Conservation (phyloP, 768 basidiomycete genomes). For the Termitomyces sp. region DNA sequence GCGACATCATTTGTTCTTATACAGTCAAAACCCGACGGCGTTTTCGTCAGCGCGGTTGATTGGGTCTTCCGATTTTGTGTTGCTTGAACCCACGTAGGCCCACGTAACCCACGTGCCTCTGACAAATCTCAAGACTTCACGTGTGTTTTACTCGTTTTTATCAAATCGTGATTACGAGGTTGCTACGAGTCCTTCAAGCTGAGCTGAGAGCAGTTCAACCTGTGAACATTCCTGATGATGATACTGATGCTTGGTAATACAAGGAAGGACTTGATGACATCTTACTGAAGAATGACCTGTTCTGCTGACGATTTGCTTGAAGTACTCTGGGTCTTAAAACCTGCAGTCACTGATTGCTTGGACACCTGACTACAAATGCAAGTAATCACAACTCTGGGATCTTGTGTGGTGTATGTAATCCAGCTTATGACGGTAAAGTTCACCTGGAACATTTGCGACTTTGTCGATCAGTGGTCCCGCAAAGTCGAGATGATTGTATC, state of each 20-base stretch:
- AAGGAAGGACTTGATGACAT: not conserved
- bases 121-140: not conserved
- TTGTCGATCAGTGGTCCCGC: no score
- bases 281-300: not conserved
- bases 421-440: no score
- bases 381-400: not conserved
- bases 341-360: not conserved
- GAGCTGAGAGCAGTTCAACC: no score
- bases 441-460: no score
- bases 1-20: slow-evolving; percentile 11
- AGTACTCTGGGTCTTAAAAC: not conserved
- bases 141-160: not conserved
- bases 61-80: slow-evolving; percentile 1
- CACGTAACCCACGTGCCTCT: not conserved
- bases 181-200: not conserved
- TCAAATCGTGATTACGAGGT: slow-evolving; percentile 1
- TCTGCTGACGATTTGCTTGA: not conserved
- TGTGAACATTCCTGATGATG: not conserved
- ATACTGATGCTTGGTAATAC: not conserved
- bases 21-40: not conserved
- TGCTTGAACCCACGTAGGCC: not conserved
- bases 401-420: not conserved
- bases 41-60: slow-evolving; percentile 4
- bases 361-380: not conserved
- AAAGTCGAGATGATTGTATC: no score